Evolutionary conservation across 148 eudicot species (phyloP).

Genomic region (Rhododendron vialii): DNA sequence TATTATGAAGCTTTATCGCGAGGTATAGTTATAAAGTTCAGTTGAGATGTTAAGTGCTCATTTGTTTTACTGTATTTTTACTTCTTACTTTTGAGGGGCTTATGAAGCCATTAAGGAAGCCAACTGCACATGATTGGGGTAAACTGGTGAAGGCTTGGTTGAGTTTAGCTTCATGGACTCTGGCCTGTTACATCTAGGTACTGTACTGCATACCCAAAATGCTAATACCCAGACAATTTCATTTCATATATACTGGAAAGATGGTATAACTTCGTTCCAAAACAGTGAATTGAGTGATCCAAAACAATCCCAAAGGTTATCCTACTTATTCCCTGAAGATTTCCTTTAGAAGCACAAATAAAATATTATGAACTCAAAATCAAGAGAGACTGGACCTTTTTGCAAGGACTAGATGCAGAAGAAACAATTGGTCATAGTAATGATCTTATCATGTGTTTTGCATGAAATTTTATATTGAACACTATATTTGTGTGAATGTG

Average conservation of each 20-base stretch:
- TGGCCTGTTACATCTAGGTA: neutral
- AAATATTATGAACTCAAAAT: neutral
- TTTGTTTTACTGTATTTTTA: neutral
- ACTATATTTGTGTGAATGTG: neutral
- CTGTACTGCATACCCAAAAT: neutral
- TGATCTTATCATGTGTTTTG: neutral
- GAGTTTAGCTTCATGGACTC: neutral
- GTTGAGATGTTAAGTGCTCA: slow-evolving; percentile 1
- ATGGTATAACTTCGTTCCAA: neutral
- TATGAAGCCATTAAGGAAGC: neutral
- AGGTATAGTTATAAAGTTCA: slow-evolving; percentile 44
- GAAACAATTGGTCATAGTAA: neutral
- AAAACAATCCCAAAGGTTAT: neutral
- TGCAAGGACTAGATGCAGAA: neutral
- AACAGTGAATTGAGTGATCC: neutral
- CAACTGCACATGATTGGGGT: neutral
- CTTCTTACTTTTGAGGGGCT: neutral
- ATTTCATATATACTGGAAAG: neutral
- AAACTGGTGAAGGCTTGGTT: neutral
- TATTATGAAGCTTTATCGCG: slow-evolving; percentile 57
- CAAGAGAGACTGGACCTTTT: neutral
- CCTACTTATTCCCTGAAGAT: neutral
- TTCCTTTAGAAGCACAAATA: neutral
- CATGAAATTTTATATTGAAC: neutral
- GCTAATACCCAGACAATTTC: neutral